Evolutionary conservation across 345 rosid genomes (phyloP).

Genomic region (Mangifera indica): DNA sequence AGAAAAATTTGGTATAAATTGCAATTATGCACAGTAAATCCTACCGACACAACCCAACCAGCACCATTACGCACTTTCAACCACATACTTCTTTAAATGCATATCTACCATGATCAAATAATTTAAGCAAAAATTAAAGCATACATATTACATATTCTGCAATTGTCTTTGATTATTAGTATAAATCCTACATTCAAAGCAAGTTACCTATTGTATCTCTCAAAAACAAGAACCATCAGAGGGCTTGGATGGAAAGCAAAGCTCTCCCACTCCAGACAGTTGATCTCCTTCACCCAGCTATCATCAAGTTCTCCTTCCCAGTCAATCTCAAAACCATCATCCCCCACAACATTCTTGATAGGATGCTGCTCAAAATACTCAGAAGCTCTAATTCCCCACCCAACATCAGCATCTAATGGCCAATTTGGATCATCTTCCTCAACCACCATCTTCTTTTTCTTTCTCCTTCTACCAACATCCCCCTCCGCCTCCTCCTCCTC

Average conservation of each 20-base stretch:
- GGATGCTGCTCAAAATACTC: constrained; percentile 85
- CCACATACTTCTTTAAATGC: background rate
- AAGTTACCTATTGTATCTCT: constrained; percentile 66
- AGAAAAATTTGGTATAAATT: no score
- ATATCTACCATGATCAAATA: background rate
- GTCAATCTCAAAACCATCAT: constrained; percentile 75
- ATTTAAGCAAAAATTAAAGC: background rate
- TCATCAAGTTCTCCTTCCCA: constrained; percentile 94
- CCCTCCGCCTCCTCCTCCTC: constrained; percentile 26
- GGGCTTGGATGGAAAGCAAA: constrained; percentile 92
- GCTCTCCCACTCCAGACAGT: constrained; percentile 89
- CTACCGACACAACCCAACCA: background rate
- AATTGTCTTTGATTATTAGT: background rate
- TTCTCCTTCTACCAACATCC: constrained; percentile 20
- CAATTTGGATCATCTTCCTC: constrained; percentile 81
- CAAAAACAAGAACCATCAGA: constrained; percentile 67
- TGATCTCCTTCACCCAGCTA: constrained; percentile 80
- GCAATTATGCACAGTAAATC: background rate
- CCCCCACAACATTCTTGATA: constrained; percentile 75
- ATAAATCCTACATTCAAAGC: background rate
- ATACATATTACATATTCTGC: background rate
- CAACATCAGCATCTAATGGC: constrained; percentile 94
- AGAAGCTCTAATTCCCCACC: constrained; percentile 92
- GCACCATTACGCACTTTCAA: background rate
- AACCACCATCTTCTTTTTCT: constrained; percentile 53